Evolutionary conservation across 108 stramenopile genomes (phyloP).

Genomic region (Pseudonitzschia delicatissima): DNA sequence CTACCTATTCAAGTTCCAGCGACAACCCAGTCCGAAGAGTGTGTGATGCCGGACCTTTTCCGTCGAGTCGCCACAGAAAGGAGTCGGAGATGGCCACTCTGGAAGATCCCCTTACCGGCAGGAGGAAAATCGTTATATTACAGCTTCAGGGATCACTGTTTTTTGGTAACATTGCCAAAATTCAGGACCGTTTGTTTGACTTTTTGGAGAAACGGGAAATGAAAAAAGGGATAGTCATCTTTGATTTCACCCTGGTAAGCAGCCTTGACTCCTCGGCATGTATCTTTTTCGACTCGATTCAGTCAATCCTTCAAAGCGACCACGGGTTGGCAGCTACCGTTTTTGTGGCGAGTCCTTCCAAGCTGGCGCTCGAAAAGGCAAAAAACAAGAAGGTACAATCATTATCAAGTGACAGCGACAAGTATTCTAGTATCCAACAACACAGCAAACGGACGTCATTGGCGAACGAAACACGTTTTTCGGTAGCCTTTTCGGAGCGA

Average conservation of each 20-base stretch:
- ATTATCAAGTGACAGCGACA: no score
- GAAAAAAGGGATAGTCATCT: neutral
- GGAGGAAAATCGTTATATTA: neutral
- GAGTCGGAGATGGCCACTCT: neutral
- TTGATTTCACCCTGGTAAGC: neutral
- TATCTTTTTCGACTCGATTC: neutral
- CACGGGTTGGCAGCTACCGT: neutral
- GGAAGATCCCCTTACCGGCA: neutral
- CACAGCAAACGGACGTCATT: no score
- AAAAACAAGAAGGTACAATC: no score
- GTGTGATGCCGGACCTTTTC: neutral
- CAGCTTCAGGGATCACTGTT: neutral
- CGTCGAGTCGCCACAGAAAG: neutral
- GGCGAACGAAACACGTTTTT: no score
- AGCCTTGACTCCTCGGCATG: neutral
- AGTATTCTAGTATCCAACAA: no score
- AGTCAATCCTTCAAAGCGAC: neutral
- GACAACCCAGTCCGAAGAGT: neutral
- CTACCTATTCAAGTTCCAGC: neutral
- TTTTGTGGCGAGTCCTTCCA: neutral
- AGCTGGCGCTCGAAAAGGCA: neutral
- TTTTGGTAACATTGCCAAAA: neutral
- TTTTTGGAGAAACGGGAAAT: neutral
- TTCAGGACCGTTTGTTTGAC: neutral
- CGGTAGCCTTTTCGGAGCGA: neutral